These are phyloP conservation scores for Sclerotinia nivalis DNA, from an alignment of 2,329 filamentous ascomycete genomes.

Conservation along the genomic window DNA sequence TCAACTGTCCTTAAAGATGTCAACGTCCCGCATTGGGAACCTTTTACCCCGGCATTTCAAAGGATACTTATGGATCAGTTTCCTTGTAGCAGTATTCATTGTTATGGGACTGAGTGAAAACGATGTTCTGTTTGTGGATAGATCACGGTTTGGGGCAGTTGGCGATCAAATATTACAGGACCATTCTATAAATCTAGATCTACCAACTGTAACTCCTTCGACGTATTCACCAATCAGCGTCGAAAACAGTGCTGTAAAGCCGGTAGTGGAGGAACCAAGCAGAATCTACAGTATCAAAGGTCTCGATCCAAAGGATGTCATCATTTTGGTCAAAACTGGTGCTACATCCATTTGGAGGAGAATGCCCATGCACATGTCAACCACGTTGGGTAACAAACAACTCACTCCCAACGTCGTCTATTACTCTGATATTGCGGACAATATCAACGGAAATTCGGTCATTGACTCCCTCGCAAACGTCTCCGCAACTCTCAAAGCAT, in stretches of 20 bases:
- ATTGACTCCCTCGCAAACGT: conserved; percentile 28
- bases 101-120: conserved; percentile 30
- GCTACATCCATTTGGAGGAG: conserved; percentile 28
- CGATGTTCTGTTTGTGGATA: conserved; percentile 11
- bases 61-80: conserved; percentile 29
- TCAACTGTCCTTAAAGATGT: conserved; percentile 10
- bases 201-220: not conserved
- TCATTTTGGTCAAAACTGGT: conserved; percentile 29
- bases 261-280: conserved; percentile 6
- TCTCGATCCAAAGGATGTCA: conserved; percentile 27
- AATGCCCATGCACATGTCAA: conserved; percentile 30
- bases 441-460: conserved; percentile 26
- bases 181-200: not conserved
- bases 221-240: not conserved
- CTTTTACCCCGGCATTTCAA: conserved; percentile 26
- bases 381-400: conserved; percentile 22
- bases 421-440: conserved; percentile 25
- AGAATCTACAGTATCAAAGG: not conserved
- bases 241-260: not conserved
- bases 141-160: not conserved
- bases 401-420: conserved; percentile 26
- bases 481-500: conserved; percentile 25
- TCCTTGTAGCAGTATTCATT: conserved; percentile 26
- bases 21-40: conserved; percentile 3
- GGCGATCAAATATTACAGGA: not conserved